Conservation (phyloP, 2,329 filamentous ascomycete species). For the Microcyclosporella mali region DNA sequence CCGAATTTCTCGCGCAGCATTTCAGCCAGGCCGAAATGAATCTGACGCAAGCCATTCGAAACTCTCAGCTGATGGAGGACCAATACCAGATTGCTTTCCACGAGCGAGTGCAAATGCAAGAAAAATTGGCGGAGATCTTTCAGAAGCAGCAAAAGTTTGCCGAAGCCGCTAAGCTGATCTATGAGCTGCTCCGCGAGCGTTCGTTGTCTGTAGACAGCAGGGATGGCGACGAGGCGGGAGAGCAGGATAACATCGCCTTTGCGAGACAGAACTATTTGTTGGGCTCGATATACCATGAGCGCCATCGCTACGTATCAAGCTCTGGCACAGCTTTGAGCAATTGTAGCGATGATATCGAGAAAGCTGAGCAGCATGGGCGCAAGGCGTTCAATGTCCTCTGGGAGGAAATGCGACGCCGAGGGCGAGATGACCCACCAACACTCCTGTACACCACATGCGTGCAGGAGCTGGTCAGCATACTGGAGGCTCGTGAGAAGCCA, state of each 20-base stretch:
- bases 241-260: conserved; percentile 3
- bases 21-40: conserved; percentile 19
- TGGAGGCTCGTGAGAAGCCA: conserved; percentile 16
- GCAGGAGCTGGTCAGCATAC: conserved; percentile 14
- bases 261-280: conserved; percentile 20
- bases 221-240: background rate
- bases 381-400: conserved; percentile 16
- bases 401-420: conserved; percentile 2
- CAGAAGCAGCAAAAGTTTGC: conserved; percentile 18
- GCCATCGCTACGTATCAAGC: conserved; percentile 7
- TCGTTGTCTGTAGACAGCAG: conserved; percentile 1
- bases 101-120: conserved; percentile 12
- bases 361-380: conserved; percentile 15
- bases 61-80: conserved; percentile 11
- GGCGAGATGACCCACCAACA: conserved; percentile 2
- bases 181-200: conserved; percentile 13
- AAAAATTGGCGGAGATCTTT: conserved; percentile 16
- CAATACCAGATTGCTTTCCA: conserved; percentile 15
- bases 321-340: conserved; percentile 5
- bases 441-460: conserved; percentile 12
- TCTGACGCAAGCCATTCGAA: conserved; percentile 13
- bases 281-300: conserved; percentile 18
- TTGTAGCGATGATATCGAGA: conserved; percentile 14
- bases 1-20: conserved; percentile 11
- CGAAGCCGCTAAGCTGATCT: conserved; percentile 16